A percentile compares a stretch with the other conserved stretches of the same genome.
Conservation (phyloP, 768 basidiomycete species). For the Nidula microcarpa region DNA sequence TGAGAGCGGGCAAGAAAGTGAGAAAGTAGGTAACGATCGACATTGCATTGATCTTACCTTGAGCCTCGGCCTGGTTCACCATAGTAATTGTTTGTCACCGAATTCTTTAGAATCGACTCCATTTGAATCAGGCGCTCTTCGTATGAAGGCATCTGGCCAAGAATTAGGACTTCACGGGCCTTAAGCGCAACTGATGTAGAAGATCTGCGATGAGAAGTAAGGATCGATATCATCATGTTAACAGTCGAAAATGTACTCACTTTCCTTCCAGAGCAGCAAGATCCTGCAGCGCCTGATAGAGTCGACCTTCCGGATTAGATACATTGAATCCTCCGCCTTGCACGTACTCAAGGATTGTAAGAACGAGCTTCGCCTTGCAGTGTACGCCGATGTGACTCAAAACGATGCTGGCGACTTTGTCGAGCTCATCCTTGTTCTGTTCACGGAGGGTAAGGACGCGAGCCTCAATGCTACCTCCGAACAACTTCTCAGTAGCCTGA, state of each 20-base stretch:
- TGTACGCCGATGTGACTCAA: slow-evolving; percentile 96
- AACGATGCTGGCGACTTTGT: slow-evolving; percentile 81
- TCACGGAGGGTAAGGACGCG: slow-evolving; percentile 88
- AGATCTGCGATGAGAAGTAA: slow-evolving; percentile 44
- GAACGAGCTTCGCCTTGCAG: slow-evolving; percentile 85
- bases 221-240: background rate
- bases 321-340: slow-evolving; percentile 77
- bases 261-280: slow-evolving; percentile 88
- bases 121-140: slow-evolving; percentile 93
- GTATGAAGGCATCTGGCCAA: slow-evolving; percentile 95
- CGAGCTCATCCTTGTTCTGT: slow-evolving; percentile 87
- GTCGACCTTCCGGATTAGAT: slow-evolving; percentile 66
- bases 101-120: slow-evolving; percentile 87
- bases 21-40: background rate
- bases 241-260: slow-evolving; percentile 33
- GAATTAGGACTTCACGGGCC: slow-evolving; percentile 95
- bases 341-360: slow-evolving; percentile 85
- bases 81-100: slow-evolving; percentile 85
- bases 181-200: slow-evolving; percentile 91
- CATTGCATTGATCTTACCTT: slow-evolving; percentile 35
- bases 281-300: slow-evolving; percentile 75
- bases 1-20: slow-evolving; percentile 21
- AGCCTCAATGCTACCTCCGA: slow-evolving; percentile 92
- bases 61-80: slow-evolving; percentile 72
- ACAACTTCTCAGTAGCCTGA: slow-evolving; percentile 84